Base-by-base conservation (phyloP, 208 protist species). In the Porcisia hertigi region DNA sequence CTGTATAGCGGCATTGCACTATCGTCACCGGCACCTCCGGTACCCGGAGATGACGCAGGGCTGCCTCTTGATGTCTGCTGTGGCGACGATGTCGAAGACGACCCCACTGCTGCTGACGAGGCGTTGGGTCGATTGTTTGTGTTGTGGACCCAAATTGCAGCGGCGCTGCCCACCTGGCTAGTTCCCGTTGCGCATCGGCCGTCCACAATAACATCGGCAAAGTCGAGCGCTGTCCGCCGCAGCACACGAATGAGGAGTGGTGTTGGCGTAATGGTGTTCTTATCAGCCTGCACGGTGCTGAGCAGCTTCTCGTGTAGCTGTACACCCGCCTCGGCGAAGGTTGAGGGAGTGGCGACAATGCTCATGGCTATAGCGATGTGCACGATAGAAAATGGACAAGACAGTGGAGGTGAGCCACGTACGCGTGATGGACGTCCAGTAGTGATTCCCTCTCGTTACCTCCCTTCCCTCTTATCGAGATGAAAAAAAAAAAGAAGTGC, bases 201-300 rank as follows among this genome's bases (percentile, higher is more conserved):
- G 66, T 94, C 90, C 0, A 94, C 83, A 12, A 94, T 78, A 41
- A 91, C 71, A 71, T 94, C 90, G 6, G 88, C 84, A 59, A 92
- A 92, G 79, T 92, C 90, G 0, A 41, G 65, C 34, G 80, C 84
- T 1, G 88, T 92, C 67, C 79, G 83, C 1, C 79, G 78, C 65
- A 94, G 76, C 25, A 94, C 85, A 25, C 88, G 86, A 11, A 71
- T 53, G 57, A 88, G 83, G 39, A 94, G 88, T 11, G 88, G 76
- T 11, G 86, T 91, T 20, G 83, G 86, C 0, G 71, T 39, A n/a
- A 84, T 69, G 34, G 47, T 45, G 3, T 59, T 25, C 1, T 70
- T 73, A 5, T 59, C 43, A 16, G 71, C 20, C 63, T 86, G 83
- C 69, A 87, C 60, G 30, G 85, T 85, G 4, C 53, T 69, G 20